Evolutionary conservation across 2,329 filamentous ascomycete genomes (phyloP), one percentile per base, ranked within the genome.

Genomic region (Colletotrichum liaoningense): DNA sequence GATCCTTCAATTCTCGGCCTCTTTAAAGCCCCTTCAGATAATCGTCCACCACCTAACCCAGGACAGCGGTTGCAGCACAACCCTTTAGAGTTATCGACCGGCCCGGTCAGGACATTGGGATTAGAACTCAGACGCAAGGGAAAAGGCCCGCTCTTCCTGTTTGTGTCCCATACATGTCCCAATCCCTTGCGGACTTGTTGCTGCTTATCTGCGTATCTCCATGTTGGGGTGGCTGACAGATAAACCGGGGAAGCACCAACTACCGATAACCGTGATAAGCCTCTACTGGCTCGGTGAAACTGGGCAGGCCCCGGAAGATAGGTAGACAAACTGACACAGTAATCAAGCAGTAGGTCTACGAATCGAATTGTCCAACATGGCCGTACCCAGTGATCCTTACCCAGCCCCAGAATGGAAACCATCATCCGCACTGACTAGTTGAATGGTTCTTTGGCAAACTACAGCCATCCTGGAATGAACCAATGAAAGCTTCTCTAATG

Each of bases 241-340:
- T 63, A 33, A 52, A 16, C 59, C 59, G 59, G 59, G 59, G 59
- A 63, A 63, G 42, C 59, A 22, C 42, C 49, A 46, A n/a, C 26
- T 22, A 24, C 24, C 7, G 26, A 49, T 35, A 49, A 46, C 59
- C 24, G 12, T 30, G 59, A 63, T 63, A 49, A 62, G 35, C 12
- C 38, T 42, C 16, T 42, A 42, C 38, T 16, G 59, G 38, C 28
- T 12, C n/a, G 22, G 38, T 30, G 33, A 49, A 28, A 30, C 58
- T 30, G 24, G 11, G 16, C 38, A 49, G 46, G 24, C 24, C 46
- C 28, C n/a, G 16, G 5, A 30, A 38, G 38, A 62, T 49, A 62
- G 26, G n/a, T 33, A 35, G 19, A 35, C 38, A 46, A 5, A 26
- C 14, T 42, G 38, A 42, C 38, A 49, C 42, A 49, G 42, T 49